Base-by-base conservation (phyloP, 306 rosid genomes). In the Macrotyloma uniflorum region DNA sequence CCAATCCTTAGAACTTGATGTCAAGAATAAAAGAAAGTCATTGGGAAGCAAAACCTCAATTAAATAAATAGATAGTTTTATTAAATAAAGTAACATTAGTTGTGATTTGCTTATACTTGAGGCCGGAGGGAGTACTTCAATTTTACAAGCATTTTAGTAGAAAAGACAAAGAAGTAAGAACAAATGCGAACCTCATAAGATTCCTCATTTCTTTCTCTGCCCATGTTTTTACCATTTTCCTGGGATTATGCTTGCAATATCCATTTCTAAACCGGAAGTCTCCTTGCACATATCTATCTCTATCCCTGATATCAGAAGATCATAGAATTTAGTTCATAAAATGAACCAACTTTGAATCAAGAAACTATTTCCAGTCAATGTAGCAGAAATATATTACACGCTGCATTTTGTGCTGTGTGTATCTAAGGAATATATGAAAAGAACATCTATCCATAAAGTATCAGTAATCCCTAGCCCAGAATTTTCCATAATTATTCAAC, bases 221-320 rank as follows among this genome's bases (percentile, higher is more conserved):
- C 98, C 98, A 94, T 69, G 97, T 92, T 87, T 90, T 88, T 22
- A 94, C 98, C 98, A 94, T 94, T 82, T 94, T 94, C 83, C 98
- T 88, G 70, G 98, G 97, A 82, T 92, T 94, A 84, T 86, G 91
- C 89, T 57, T 92, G 83, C 97, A 89, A 59, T 94, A 92, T 85
- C 97, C 98, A 50, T 91, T 75, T 86, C 92, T 87, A 82, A 92
- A 94, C 66, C 97, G 92, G 62, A 80, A 87, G 82, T 94, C 97
- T 68, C 98, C 98, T 92, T 94, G 93, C 35, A 94, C 98, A 61
- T 94, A 92, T 69, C 97, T 82, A 86, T 90, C 97, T 82, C 98
- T 89, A 67, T 92, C 98, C 93, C 97, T 94, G 90, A 74, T 79
- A 80, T 77, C 74, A 84, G 33, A 80, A 50, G 45, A 42, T 23